phyloP scores from a whole-genome alignment of 202 grass and related monocot species.

The Panicum hallii region DNA sequence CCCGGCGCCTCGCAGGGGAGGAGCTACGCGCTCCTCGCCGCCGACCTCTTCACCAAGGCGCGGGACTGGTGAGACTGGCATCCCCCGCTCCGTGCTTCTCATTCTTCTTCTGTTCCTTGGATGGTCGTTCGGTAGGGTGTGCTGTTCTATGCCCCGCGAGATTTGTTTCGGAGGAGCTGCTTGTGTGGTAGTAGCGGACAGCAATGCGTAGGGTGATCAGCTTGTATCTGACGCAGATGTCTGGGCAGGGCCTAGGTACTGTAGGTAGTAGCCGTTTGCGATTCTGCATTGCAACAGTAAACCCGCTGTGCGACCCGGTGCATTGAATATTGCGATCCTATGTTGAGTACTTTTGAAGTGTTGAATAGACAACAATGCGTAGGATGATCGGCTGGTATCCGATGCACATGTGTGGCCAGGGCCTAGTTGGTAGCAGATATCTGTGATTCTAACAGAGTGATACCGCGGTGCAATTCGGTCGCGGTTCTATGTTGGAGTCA shows the following conservation, averaged over 20 bases:
- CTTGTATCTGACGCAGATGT: neutral
- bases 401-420: neutral
- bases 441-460: neutral
- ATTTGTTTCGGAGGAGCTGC: neutral
- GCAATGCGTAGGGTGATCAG: neutral
- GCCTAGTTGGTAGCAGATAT: neutral
- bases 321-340: neutral
- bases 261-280: neutral
- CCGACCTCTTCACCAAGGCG: conserved; percentile 63
- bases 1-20: neutral
- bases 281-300: neutral
- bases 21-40: conserved; percentile 69
- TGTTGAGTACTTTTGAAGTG: neutral
- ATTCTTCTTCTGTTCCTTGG: neutral
- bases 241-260: neutral
- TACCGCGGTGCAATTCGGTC: neutral
- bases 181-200: neutral
- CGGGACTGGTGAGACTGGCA: conserved; percentile 52
- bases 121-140: neutral
- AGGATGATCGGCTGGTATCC: neutral
- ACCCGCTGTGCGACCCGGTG: neutral
- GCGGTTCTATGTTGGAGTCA: neutral
- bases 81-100: neutral
- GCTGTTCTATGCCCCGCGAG: neutral
- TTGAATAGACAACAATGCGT: neutral